Evolutionary conservation across 495 filamentous ascomycete genomes (phyloP).

Genomic region (Penicillium salamii): DNA sequence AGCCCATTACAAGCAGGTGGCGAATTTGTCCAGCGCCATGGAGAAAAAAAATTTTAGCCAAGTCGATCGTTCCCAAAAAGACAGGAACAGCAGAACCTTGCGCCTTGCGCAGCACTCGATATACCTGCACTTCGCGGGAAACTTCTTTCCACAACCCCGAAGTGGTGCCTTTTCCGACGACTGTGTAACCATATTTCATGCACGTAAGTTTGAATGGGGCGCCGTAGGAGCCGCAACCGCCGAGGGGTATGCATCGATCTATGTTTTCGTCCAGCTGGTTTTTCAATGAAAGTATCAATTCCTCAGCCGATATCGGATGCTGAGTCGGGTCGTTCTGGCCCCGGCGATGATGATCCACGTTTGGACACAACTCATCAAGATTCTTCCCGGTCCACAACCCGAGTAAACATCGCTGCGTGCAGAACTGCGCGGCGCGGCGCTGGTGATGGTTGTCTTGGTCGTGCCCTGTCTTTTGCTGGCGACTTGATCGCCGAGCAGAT

Average conservation of each 20-base stretch:
- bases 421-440: constrained; percentile 37
- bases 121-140: too few species aligned
- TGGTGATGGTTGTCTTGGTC: too few species aligned
- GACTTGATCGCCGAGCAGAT: constrained; percentile 6
- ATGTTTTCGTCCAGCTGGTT: constrained; percentile 23
- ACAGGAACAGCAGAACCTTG: too few species aligned
- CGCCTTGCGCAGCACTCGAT: too few species aligned
- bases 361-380: constrained; percentile 43
- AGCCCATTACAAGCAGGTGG: constrained; percentile 47
- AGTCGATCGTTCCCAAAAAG: constrained; percentile 24
- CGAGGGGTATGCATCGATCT: constrained; percentile 25
- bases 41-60: constrained; percentile 31
- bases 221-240: not conserved
- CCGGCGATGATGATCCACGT: constrained; percentile 33
- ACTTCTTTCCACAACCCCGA: too few species aligned
- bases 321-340: not conserved
- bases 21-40: constrained; percentile 37
- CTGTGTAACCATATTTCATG: too few species aligned
- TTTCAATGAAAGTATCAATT: constrained; percentile 15
- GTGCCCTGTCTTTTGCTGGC: constrained; percentile 7
- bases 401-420: constrained; percentile 45
- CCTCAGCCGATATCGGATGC: constrained; percentile 18
- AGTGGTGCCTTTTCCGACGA: too few species aligned
- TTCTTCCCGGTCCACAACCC: constrained; percentile 32
- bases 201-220: too few species aligned